These are phyloP conservation scores for Globisporangium spinosum DNA, from an alignment of 352 stramenopile species.

Conservation along the genomic window DNA sequence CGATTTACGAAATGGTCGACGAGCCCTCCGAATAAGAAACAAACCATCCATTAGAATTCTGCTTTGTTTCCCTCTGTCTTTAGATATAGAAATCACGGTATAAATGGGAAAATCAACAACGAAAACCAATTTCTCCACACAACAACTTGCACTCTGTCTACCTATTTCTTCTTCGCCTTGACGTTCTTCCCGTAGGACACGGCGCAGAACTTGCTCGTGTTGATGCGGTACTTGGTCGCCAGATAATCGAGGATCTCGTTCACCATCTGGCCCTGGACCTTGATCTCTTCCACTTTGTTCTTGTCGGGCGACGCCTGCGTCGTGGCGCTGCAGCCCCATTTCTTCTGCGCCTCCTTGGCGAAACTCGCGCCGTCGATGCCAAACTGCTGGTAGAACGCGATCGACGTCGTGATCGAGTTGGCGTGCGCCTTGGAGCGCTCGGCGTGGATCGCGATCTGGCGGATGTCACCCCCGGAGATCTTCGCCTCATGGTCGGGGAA, in stretches of 20 bases:
- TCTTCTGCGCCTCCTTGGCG: conserved; percentile 79
- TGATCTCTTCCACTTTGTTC: conserved; percentile 65
- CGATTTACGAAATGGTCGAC: conserved; percentile 21
- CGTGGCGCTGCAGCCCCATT: conserved; percentile 74
- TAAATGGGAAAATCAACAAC: not conserved
- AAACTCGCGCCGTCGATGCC: conserved; percentile 67
- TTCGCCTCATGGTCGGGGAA: conserved; percentile 67
- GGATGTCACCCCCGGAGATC: conserved; percentile 50
- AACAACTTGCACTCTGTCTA: not conserved
- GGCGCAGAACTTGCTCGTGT: conserved; percentile 58
- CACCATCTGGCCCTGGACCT: conserved; percentile 76
- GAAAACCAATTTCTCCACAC: not conserved
- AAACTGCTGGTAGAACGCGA: conserved; percentile 79
- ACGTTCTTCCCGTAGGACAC: conserved; percentile 76
- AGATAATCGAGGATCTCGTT: conserved; percentile 75
- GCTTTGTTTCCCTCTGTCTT: not conserved
- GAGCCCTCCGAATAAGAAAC: conserved; percentile 15
- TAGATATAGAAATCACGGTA: conserved; percentile 1
- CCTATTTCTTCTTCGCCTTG: conserved; percentile 76
- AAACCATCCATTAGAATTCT: conserved; percentile 2
- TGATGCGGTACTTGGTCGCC: conserved; percentile 59
- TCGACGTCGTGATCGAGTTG: conserved; percentile 62
- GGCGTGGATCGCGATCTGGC: conserved; percentile 61
- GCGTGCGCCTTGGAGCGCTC: conserved; percentile 68
- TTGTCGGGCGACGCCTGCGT: conserved; percentile 54